A percentile compares a stretch with the other conserved stretches of the same genome.
These are phyloP conservation scores for Ceratobasidium sp. DNA, from an alignment of 1,284 basidiomycete species.

Conservation along the genomic window DNA sequence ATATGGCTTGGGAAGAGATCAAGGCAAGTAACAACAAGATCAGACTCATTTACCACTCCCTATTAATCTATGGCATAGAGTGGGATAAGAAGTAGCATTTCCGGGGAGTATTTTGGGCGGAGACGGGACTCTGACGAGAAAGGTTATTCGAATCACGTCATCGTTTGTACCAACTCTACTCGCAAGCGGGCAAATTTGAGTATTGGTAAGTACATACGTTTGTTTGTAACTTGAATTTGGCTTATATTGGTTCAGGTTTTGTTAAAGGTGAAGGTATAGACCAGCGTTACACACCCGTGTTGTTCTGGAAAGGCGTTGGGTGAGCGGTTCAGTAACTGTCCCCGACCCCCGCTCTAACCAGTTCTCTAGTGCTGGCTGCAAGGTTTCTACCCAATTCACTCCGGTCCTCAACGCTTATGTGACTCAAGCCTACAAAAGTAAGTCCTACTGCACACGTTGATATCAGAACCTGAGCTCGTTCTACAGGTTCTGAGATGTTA, in stretches of 20 bases:
- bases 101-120: constrained; percentile 7
- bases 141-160: neutral
- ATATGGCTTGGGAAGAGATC: constrained; percentile 6
- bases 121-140: neutral
- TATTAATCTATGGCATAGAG: neutral
- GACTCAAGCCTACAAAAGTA: constrained; percentile 21
- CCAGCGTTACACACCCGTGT: neutral
- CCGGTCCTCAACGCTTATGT: constrained; percentile 27
- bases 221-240: neutral
- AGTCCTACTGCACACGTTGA: neutral
- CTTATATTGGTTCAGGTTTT: neutral
- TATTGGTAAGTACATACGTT: neutral
- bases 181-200: neutral
- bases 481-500: constrained; percentile 13
- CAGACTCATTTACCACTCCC: neutral
- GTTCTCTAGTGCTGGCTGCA: constrained; percentile 11
- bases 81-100: neutral
- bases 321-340: neutral
- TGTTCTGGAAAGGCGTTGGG: constrained; percentile 23
- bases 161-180: constrained; percentile 19
- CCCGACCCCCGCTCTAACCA: neutral
- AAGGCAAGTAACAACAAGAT: neutral
- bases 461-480: neutral
- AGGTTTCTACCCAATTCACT: constrained; percentile 24
- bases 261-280: constrained; percentile 25